These are phyloP conservation scores for Entomortierella parvispora DNA, from an alignment of 192 early-diverging fungal genomes.

Conservation along the genomic window DNA sequence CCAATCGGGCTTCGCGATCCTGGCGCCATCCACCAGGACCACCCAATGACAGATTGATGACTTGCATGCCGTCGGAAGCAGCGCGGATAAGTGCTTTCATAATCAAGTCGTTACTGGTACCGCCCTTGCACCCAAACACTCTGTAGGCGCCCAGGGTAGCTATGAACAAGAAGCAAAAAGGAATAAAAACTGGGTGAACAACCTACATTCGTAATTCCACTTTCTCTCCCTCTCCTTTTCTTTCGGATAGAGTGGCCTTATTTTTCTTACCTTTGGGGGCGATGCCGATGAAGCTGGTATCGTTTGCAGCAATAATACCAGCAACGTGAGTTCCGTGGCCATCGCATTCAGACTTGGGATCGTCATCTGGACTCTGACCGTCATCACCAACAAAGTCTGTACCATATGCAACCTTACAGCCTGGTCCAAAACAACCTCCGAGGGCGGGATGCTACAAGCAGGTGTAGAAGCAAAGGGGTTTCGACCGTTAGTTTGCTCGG, in stretches of 20 bases:
- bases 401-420: constrained; percentile 70
- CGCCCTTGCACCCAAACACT: constrained; percentile 82
- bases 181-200: background rate
- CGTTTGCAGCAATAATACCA: constrained; percentile 81
- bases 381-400: constrained; percentile 70
- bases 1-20: constrained; percentile 66
- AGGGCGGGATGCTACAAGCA: constrained; percentile 64
- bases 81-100: constrained; percentile 81
- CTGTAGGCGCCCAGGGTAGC: constrained; percentile 82
- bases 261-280: constrained; percentile 75
- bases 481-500: too few relatives aligned
- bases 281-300: constrained; percentile 75
- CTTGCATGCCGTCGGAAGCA: constrained; percentile 73
- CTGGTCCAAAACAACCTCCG: constrained; percentile 72
- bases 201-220: background rate
- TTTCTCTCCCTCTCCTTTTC: background rate
- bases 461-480: too few relatives aligned
- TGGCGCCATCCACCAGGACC: constrained; percentile 70
- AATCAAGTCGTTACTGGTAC: constrained; percentile 75
- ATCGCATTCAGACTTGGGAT: constrained; percentile 68
- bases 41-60: constrained; percentile 90
- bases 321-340: constrained; percentile 71
- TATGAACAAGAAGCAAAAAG: background rate
- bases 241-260: background rate
- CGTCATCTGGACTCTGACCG: constrained; percentile 58